These are phyloP conservation scores for Lachnellula subtilissima DNA, from an alignment of 2,329 filamentous ascomycete species.

Conservation along the genomic window DNA sequence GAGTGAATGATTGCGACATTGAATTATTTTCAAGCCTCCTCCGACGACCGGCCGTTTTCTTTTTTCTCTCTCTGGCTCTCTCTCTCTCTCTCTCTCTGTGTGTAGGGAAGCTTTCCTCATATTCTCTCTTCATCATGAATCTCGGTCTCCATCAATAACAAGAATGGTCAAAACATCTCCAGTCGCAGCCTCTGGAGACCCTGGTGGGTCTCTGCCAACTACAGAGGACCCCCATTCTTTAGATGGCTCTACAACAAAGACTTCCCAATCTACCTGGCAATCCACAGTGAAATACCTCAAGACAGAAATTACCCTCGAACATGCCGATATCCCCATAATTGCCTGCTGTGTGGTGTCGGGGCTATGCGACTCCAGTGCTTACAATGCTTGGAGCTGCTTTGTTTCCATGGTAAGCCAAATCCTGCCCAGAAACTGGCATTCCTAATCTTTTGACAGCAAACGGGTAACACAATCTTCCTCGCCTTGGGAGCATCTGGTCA, in stretches of 20 bases:
- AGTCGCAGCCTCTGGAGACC: neutral
- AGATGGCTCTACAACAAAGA: constrained; percentile 8
- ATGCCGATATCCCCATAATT: constrained; percentile 35
- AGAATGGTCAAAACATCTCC: neutral
- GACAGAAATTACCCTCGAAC: constrained; percentile 27
- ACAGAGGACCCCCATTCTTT: constrained; percentile 13
- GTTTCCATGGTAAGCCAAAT: constrained; percentile 48
- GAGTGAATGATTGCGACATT: too few relatives aligned
- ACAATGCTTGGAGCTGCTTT: constrained; percentile 45
- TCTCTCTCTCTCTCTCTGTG: too few relatives aligned
- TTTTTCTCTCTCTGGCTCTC: too few relatives aligned
- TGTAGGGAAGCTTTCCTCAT: too few relatives aligned
- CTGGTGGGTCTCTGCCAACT: neutral
- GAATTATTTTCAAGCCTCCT: too few relatives aligned
- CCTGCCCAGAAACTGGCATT: neutral
- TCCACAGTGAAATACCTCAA: constrained; percentile 18
- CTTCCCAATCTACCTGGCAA: constrained; percentile 5
- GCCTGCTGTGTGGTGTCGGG: constrained; percentile 43
- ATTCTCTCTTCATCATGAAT: neutral
- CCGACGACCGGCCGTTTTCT: too few relatives aligned
- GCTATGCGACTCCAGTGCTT: constrained; percentile 42
- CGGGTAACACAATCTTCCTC: constrained; percentile 60
- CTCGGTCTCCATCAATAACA: neutral
- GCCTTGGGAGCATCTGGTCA: constrained; percentile 53
- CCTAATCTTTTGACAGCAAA: neutral